Conservation (phyloP, 139 green algal genomes). For the Closterium sp. region DNA sequence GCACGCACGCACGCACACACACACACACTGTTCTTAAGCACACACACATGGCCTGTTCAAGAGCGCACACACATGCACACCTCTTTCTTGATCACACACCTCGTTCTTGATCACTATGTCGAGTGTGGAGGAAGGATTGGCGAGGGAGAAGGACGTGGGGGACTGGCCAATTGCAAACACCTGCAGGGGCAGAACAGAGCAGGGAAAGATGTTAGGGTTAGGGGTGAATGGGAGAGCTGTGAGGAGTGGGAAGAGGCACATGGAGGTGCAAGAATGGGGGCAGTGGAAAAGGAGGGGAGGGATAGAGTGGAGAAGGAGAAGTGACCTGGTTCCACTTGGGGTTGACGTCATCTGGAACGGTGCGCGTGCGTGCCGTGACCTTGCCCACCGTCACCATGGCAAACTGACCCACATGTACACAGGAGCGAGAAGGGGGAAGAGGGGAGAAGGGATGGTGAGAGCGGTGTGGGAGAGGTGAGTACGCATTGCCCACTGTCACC, state of each 20-base stretch:
- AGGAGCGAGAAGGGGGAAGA: too few relatives aligned
- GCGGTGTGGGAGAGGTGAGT: too few relatives aligned
- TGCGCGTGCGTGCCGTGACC: constrained; percentile 27
- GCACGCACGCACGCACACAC: background rate
- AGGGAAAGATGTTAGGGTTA: background rate
- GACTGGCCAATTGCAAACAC: background rate
- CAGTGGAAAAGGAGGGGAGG: background rate
- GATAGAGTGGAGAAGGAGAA: too few relatives aligned
- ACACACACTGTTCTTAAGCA: too few relatives aligned
- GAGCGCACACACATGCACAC: too few relatives aligned
- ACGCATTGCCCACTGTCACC: too few relatives aligned
- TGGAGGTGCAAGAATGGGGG: background rate
- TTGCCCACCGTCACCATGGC: background rate
- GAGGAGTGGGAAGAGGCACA: background rate
- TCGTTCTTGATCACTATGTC: background rate
- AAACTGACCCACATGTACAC: background rate
- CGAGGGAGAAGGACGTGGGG: background rate
- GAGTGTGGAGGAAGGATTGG: background rate
- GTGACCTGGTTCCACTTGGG: constrained; percentile 16
- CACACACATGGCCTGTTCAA: too few relatives aligned
- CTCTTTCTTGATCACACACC: too few relatives aligned
- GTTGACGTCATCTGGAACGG: constrained; percentile 26
- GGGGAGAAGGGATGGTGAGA: too few relatives aligned
- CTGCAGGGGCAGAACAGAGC: background rate
- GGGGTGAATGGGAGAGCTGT: background rate